Evolutionary conservation across 345 rosid species (phyloP).

Genomic region (Syzygium jambos): DNA sequence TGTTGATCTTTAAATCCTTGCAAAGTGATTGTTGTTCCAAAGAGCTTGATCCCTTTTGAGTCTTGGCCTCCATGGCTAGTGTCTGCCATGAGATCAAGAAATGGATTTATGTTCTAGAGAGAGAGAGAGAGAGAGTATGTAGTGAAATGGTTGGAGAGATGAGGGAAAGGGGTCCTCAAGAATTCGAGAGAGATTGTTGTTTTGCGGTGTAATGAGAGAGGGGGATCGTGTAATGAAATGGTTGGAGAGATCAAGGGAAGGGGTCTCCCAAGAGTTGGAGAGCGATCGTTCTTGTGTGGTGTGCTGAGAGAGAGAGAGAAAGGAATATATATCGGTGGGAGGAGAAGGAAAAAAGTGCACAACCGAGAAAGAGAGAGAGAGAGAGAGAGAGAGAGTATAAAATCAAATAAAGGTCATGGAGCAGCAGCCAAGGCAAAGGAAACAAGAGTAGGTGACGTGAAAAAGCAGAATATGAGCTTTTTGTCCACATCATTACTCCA

Average conservation of each 20-base stretch:
- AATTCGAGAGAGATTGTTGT: neutral
- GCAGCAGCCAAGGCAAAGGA: neutral
- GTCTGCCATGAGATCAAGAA: neutral
- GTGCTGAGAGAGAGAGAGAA: neutral
- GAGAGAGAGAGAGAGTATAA: neutral
- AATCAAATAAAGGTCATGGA: neutral
- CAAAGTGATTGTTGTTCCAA: conserved; percentile 66
- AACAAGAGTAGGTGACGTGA: conserved; percentile 32
- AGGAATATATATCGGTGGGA: neutral
- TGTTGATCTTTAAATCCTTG: neutral
- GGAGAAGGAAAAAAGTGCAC: neutral
- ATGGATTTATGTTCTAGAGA: neutral
- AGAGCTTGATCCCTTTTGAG: conserved; percentile 73
- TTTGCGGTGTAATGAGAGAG: neutral
- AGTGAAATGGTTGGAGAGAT: neutral
- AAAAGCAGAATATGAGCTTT: conserved; percentile 43
- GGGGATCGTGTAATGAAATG: no score
- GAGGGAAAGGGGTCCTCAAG: neutral
- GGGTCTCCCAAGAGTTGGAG: neutral
- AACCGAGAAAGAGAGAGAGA: neutral
- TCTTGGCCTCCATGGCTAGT: conserved; percentile 30
- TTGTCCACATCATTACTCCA: conserved; percentile 50
- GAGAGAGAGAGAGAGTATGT: conserved; percentile 7
- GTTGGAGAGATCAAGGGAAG: no score
- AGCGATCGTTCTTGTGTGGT: neutral